Evolutionary conservation across 2,329 filamentous ascomycete species (phyloP), one percentile per base, ranked within the genome.

Genomic region (Orbilia brochopaga): DNA sequence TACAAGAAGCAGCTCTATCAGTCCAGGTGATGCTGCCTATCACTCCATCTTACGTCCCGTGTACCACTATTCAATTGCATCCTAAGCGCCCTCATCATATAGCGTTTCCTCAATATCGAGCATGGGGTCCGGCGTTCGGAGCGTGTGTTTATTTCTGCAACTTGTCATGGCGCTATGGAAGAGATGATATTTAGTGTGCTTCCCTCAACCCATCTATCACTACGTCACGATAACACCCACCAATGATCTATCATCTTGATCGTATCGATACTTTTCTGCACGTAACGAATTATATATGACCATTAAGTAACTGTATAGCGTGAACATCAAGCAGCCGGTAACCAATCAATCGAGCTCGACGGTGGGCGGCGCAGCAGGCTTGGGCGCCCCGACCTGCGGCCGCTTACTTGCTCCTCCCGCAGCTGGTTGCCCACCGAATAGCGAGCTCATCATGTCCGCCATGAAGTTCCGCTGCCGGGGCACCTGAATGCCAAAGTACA

Each of bases 401-500:
- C 62, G 62, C 27, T 52, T 62, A 42, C 65, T 70, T 1, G 52
- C 46, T 3, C 54, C 55, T 19, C 50, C 27, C n/a, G 46, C 51
- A 24, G 54, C 19, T 8, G 61, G 21, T 19, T 87, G 88, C 19
- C 91, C 91, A 54, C 92, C 92, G 77, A 99, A 90, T 83, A 99
- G 17, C 17, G 67, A 72, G 48, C 60, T 61, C 90, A 99, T 95
- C 92, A 99, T 97, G 79, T 99, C 94, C 80, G 97, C 87, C 79
- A 99, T 83, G 1, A 92, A 92, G 79, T 97, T 97, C 74, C 88
- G 90, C 82, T 96, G 91, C 77, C 89, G 85, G 52, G 92, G 93
- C 78, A 92, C 88, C 81, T 88, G 86, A 79, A 99, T 95, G 37
- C 88, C 88, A 81, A 99, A 99, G 83, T 97, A 99, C 86, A 96